phyloP scores from a whole-genome alignment of 208 protist genomes.

The Tritrichomonas musculus region DNA sequence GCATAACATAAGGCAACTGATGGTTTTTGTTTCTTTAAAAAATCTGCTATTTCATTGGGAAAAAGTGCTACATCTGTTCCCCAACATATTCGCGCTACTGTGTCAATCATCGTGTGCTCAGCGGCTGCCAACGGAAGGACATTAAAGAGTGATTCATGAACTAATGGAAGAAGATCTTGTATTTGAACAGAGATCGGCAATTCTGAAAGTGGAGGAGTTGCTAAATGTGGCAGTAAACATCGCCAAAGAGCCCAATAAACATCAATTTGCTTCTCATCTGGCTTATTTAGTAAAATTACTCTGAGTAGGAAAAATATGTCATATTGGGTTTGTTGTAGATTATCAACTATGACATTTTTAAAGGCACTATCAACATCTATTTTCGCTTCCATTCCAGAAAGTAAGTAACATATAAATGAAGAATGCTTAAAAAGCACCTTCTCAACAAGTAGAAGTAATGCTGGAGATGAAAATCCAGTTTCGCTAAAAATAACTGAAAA shows the following conservation, averaged over 20 bases:
- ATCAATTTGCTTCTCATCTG: not conserved
- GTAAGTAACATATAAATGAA: not conserved
- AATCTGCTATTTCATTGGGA: not conserved
- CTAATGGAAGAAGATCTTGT: not conserved
- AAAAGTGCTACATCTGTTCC: not conserved
- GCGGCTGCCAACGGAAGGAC: not conserved
- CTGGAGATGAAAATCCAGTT: not conserved
- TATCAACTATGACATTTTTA: not conserved
- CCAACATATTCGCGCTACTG: not conserved
- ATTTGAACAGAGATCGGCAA: not conserved
- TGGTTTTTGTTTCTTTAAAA: not conserved
- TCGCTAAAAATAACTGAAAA: not conserved
- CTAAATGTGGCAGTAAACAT: not conserved
- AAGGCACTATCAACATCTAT: not conserved
- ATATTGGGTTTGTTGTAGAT: not conserved
- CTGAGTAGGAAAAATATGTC: not conserved
- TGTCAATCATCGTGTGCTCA: not conserved
- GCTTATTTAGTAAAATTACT: not conserved
- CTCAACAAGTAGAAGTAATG: not conserved
- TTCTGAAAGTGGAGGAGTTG: not conserved
- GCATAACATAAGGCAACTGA: not conserved
- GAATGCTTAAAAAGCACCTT: not conserved
- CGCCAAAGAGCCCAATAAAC: not conserved
- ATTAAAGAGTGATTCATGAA: not conserved
- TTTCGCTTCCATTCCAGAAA: not conserved